These are phyloP conservation scores for Stylosanthes scabra DNA, from an alignment of 331 rosid species.

Conservation along the genomic window DNA sequence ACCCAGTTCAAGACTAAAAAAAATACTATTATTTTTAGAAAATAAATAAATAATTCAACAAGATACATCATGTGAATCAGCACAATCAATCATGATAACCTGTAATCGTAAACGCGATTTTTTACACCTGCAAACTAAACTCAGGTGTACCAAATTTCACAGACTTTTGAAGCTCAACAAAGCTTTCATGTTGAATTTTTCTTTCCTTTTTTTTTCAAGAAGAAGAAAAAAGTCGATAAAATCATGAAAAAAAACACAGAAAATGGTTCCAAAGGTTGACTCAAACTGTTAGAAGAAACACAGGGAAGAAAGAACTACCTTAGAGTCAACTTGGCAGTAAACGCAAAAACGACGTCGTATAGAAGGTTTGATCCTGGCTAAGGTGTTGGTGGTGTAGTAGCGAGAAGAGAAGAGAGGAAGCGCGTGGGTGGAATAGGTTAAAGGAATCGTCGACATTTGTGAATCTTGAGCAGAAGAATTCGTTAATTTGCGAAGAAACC, in stretches of 20 bases:
- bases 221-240: no score
- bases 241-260: no score
- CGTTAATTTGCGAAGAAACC: not conserved
- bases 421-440: conserved; percentile 28
- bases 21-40: no score
- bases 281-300: no score
- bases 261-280: no score
- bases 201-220: no score
- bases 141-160: not conserved
- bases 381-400: conserved; percentile 31
- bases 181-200: no score
- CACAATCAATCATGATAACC: not conserved
- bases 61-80: not conserved
- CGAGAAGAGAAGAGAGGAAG: conserved; percentile 44
- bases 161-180: not conserved
- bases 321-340: conserved; percentile 53
- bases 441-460: conserved; percentile 47
- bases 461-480: not conserved
- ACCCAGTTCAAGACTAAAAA: no score
- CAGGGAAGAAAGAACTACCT: conserved; percentile 49
- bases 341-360: conserved; percentile 46
- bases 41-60: not conserved
- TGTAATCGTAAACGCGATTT: not conserved
- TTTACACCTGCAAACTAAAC: not conserved
- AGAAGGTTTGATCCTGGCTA: conserved; percentile 28